Base-by-base conservation (phyloP, 2,329 filamentous ascomycete species). In the Aaosphaeria arxii region DNA sequence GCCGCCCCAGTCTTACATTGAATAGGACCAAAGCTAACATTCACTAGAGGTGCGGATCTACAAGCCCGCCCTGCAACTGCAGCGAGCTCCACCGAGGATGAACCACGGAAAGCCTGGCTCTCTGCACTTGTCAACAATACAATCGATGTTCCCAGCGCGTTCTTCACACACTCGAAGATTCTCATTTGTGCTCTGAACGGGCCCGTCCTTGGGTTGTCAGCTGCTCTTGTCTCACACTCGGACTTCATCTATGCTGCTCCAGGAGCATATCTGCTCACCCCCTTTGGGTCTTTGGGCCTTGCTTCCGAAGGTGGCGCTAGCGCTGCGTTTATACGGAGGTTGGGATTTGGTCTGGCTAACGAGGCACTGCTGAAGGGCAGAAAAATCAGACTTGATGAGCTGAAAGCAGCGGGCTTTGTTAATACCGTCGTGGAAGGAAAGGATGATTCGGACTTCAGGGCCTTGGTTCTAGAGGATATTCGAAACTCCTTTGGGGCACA, bases 281-380 rank as follows among this genome's bases (percentile, higher is more conserved):
- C 91, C 5, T 96, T 96, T 74, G 86, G 85, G 5, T 91, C 87
- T 1, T 79, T 96, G 1, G 91, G 91, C 1, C 81, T 96, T 2
- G 90, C 95, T 2, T 81, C 89, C 49, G 91, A 96, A 74, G 91
- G 91, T 41, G 88, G 86, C 39, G 83, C 89, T 1, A 89, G 85
- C 29, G 76, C 82, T 51, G 88, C 85, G 1, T 84, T 96, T 49
- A 87, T 91, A 9, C 80, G 86, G 62, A 78, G 90, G 1, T 76
- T 96, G 28, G 91, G 91, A 3, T 78, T 88, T 44, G 75, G 81
- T 47, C 86, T 87, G 66, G 89, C 89, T 11, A 92, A 92, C 63
- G 91, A 96, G 77, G 91, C 91, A 5, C 78, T 96, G n/a, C 83
- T 96, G 57, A 91, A 92, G 85, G 90, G 87, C 63, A 86, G 86